Conservation (phyloP, 305 asterid species). For the Fraxinus nigra region DNA sequence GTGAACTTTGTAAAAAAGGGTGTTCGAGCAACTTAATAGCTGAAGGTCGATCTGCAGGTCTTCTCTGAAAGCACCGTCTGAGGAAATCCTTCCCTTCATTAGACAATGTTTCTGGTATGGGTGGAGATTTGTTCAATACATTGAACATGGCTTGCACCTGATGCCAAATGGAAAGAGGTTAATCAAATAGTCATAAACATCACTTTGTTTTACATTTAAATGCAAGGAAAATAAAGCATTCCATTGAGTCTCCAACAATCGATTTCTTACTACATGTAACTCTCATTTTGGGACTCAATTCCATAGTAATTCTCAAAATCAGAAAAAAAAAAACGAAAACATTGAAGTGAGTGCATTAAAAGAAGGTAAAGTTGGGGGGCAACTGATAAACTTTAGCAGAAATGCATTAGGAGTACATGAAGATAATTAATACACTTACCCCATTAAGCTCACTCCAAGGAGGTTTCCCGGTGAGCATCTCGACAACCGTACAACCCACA, state of each 20-base stretch:
- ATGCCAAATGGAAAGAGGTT: slow-evolving; percentile 16
- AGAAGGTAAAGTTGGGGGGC: background rate
- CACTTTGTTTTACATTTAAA: background rate
- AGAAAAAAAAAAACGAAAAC: background rate
- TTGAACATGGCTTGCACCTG: slow-evolving; percentile 90
- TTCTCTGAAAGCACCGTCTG: slow-evolving; percentile 64
- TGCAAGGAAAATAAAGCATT: background rate
- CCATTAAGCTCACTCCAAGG: slow-evolving; percentile 70
- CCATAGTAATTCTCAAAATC: background rate
- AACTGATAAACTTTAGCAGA: background rate
- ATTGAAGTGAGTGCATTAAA: background rate
- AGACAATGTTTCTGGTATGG: slow-evolving; percentile 66
- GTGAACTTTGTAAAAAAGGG: slow-evolving; percentile 51
- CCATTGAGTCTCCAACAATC: background rate
- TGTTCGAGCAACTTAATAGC: slow-evolving; percentile 65
- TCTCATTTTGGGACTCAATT: background rate
- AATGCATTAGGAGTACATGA: background rate
- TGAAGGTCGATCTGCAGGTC: slow-evolving; percentile 71
- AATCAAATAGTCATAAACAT: background rate
- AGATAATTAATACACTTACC: slow-evolving; percentile 37
- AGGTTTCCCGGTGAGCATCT: slow-evolving; percentile 87
- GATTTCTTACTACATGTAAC: background rate
- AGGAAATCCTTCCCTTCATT: slow-evolving; percentile 79
- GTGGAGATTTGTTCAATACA: slow-evolving; percentile 63
- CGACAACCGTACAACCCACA: slow-evolving; percentile 86